Base-by-base conservation (phyloP, 2,329 filamentous ascomycete species). In the Nemania diffusa region DNA sequence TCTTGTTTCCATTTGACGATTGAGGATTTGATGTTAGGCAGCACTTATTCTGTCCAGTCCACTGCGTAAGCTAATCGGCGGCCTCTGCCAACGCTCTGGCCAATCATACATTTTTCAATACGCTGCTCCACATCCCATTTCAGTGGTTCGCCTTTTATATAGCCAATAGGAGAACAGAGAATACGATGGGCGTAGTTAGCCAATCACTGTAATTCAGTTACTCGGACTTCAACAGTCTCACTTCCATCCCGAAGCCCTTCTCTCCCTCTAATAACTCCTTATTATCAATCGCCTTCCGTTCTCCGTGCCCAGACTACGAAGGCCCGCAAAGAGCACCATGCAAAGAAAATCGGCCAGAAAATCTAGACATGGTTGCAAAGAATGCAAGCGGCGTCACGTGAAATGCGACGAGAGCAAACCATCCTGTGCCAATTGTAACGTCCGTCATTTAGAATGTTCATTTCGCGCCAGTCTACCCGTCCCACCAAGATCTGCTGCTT, bases 391-490 rank as follows among this genome's bases (percentile, higher is more conserved):
- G 26, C 65, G 71, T 26, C 66, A 72, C 17, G 67, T 73, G 50
- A 74, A 74, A 61, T 83, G 82, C 73, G 82, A 84, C 62, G 81
- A 83, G 71, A 76, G 69, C 7, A 77, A 77, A 3, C 82, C 82
- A 1, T 64, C 75, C 0, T 83, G 82, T 66, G 76, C 75, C 51
- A 81, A 82, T 65, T 83, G 81, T 69, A 71, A 75, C 22, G 77
- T 78, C 50, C 78, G 78, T 46, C 76, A 80, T 57, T 74, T 78
- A 6, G 64, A 67, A 6, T 83, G 81, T 64, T 78, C 78, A 0
- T 83, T 69, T 56, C 59, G 71, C 37, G 48, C 57, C 5, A 52
- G 32, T 52, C 37, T 51, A 24, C 62, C 55, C 59, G 70, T 9
- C 59, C 67, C 72, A 8, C 44, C 2, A 9, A 27, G 34, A 40